Base-by-base conservation (phyloP, 352 stramenopile genomes). In the Pelagophyceae sp. region DNA sequence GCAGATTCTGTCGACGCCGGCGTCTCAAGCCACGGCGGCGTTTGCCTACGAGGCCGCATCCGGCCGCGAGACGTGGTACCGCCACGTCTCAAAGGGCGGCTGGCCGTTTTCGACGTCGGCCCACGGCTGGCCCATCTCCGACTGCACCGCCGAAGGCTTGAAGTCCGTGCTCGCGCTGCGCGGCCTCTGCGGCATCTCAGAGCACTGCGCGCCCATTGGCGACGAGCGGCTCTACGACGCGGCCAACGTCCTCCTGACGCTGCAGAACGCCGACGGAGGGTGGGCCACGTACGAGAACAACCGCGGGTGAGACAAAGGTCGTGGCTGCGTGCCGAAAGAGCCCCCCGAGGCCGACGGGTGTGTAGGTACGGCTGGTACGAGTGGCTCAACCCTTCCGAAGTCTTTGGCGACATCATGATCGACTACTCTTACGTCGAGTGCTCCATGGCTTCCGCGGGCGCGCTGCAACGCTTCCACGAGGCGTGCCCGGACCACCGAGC, bases 381-480 rank as follows among this genome's bases (percentile, higher is more conserved):
- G 83, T 69, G 86, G 38, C 82, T 95, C 32, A 95, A 95, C 85
- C 92, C 92, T 6, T 89, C 84, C 37, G 90, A 96, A 77, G 90
- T 94, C 0, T 96, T 96, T 83, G 92, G 92, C n/a, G 90, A 95
- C 80, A 96, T 96, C 79, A 96, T 96, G 92, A 95, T 96, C 81
- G 92, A 96, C 80, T 96, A 96, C 80, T 93, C 87, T 0, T 96
- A 96, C 81, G 89, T 93, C 0, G 92, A 96, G 81, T 95, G 90
- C 82, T 90, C 85, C 61, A 95, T 92, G 80, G 90, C 92, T 37
- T 89, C 81, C 37, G 77, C 95, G 40, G 93, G 87, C 23, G 92
- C 88, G 27, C 81, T 96, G 32, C 81, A 72, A n/a, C 83, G 90
- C 40, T 96, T 96, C 78, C 80, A 84, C 63, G 83, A 89, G 75